Conservation (phyloP, 2,329 filamentous ascomycete species). For the Drechslerella dactyloides region DNA sequence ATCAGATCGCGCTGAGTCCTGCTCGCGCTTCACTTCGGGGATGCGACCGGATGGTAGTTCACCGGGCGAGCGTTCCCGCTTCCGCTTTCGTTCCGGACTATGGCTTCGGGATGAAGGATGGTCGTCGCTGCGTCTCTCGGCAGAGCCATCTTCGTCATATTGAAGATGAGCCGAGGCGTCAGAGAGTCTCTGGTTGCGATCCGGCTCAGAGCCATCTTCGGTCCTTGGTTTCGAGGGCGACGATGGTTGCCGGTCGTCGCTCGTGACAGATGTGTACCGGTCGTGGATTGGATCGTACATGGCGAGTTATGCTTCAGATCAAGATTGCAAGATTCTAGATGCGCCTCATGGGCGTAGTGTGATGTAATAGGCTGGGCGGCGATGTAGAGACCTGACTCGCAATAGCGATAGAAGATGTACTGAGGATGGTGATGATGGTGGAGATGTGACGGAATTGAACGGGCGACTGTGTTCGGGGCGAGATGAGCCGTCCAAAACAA, state of each 20-base stretch:
- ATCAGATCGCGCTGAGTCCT: background rate
- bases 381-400: too few species aligned
- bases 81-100: constrained; percentile 35
- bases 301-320: background rate
- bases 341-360: too few species aligned
- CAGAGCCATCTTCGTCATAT: constrained; percentile 18
- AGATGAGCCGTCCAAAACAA: constrained; percentile 28
- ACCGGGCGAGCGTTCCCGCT: constrained; percentile 26
- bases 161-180: constrained; percentile 16
- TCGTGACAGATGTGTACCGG: constrained; percentile 33
- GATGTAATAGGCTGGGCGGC: too few species aligned
- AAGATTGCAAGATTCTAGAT: background rate
- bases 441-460: too few species aligned
- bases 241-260: constrained; percentile 36
- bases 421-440: too few species aligned
- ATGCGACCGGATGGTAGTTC: constrained; percentile 13
- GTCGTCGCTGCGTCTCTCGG: background rate
- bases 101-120: background rate
- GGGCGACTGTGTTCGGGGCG: background rate
- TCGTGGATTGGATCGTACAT: constrained; percentile 50
- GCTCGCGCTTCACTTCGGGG: constrained; percentile 24
- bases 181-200: constrained; percentile 19
- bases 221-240: constrained; percentile 29
- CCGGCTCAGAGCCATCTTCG: constrained; percentile 24
- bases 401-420: too few species aligned